Conservation (phyloP, 768 basidiomycete genomes). For the Boletus sensibilis region DNA sequence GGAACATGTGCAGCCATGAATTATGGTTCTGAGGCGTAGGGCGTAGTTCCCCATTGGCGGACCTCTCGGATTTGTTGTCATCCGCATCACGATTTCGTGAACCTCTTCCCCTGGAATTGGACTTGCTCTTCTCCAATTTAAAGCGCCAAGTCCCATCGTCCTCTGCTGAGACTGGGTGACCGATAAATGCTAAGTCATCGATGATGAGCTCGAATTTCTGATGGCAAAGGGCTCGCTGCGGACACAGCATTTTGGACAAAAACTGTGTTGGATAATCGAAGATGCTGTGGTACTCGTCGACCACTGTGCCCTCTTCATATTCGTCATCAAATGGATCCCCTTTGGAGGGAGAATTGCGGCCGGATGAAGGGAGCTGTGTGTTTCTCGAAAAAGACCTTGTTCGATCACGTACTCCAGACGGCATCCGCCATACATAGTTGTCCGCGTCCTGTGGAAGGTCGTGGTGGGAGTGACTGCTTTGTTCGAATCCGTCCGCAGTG, state of each 20-base stretch:
- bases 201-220: slow-evolving; percentile 92
- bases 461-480: neutral
- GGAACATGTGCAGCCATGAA: slow-evolving; percentile 72
- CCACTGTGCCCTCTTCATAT: slow-evolving; percentile 32
- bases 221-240: slow-evolving; percentile 78
- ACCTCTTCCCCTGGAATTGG: slow-evolving; percentile 54
- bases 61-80: slow-evolving; percentile 33
- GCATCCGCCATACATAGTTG: slow-evolving; percentile 66
- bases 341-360: slow-evolving; percentile 50
- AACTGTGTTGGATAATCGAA: slow-evolving; percentile 82
- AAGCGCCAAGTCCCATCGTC: slow-evolving; percentile 74
- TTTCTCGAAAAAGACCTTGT: slow-evolving; percentile 52
- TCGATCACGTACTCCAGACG: slow-evolving; percentile 47
- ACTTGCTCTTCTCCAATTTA: slow-evolving; percentile 56
- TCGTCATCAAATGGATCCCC: slow-evolving; percentile 40
- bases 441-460: slow-evolving; percentile 28
- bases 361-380: slow-evolving; percentile 45
- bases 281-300: slow-evolving; percentile 61
- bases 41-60: slow-evolving; percentile 38
- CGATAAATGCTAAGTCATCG: slow-evolving; percentile 89
- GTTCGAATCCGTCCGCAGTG: slow-evolving; percentile 17
- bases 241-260: slow-evolving; percentile 78
- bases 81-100: slow-evolving; percentile 44
- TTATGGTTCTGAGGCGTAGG: slow-evolving; percentile 26
- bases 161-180: slow-evolving; percentile 88